Base-by-base conservation (phyloP, 164 flowering plant species). In the Amborella trichopoda region DNA sequence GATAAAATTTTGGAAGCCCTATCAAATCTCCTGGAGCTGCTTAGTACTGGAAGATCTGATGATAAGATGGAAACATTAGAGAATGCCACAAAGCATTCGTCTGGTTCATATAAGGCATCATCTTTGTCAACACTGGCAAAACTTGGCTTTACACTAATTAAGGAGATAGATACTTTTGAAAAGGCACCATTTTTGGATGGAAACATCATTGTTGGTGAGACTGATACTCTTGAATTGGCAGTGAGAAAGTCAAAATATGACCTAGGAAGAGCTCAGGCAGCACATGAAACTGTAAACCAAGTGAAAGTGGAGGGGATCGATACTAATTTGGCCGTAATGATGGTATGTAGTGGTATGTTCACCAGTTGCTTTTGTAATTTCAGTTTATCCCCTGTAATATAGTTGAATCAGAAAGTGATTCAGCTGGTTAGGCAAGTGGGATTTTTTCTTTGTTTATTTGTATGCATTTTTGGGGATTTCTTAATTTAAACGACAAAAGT, bases 291-390 rank as follows among this genome's bases (percentile, higher is more conserved):
- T 51, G 81, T 84, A 14, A 74, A 80, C 54, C 77, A 77, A 73
- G 95, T 85, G 52, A 89, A 80, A 65, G 85, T 89, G 50, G 95
- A 89, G 52, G 95, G 95, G 2, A 72, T 89, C 46, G 95, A 85
- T 59, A 76, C 87, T 47, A 89, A 89, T 62, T 17, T 80, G 23
- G 97, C 90, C 10, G 78, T 85, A 23, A 76, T 85, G 90, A 82
- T 73, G 97, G 97, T 89, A 43, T 28, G 23, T 18, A 40, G 13
- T 23, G 39, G 39, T 19, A 1, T 14, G n/a, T 6, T 6, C 8
- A 11, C 11, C 11, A 11, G 34, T 30, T 30, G 8, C 34, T 30
- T 30, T 30, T 30, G 34, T 30, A 6, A 30, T 8, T 30, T 30
- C 34, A 8, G 11, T 30, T 30, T 30, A n/a, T n/a, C n/a, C n/a